Evolutionary conservation across 495 filamentous ascomycete genomes (phyloP), one percentile per base, ranked within the genome.

Genomic region (Penicillium nucicola): DNA sequence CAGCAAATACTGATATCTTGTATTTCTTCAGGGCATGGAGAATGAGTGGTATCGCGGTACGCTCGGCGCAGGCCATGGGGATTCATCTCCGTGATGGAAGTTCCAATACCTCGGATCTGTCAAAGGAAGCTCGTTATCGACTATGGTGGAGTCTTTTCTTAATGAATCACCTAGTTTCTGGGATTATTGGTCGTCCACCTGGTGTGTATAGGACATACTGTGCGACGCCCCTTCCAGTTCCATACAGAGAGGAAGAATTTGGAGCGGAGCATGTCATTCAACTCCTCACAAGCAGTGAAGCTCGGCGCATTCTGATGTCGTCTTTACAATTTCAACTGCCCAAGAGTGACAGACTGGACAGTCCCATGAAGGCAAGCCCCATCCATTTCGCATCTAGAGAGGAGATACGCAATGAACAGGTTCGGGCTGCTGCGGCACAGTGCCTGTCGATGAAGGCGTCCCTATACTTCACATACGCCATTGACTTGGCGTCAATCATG

Each of bases 71-170:
- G 31, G 73, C 73, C 0, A 71, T 84, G 31, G 81, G 79, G 11
- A 61, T 86, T 14, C 77, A 84, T 56, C 55, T 84, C 14, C 77
- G 79, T 15, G 83, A 77, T 51, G 75, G 79, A 25, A 76, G 70
- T 42, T 66, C 55, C 14, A 60, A 64, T 1, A 55, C 79, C 17
- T 48, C 51, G 9, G 66, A 75, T 35, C 50, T 63, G 11, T 72
- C 80, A 12, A 79, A 76, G 47, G 64, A 67, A 32, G 56, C 46
- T 25, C 50, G 61, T 4, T 62, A 61, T 43, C 47, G 58, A 20
- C 57, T 62, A 3, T 67, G 64, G 64, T 67, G 80, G 75, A 71
- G 79, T 5, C 42, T 85, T 5, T 79, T 78, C 48, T 69, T 68
- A 4, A 61, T 84, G 12, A 81, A 84, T 45, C 69, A 74, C 23